phyloP scores from a whole-genome alignment of 2,329 filamentous ascomycete species.

The Neofusicoccum ribis region DNA sequence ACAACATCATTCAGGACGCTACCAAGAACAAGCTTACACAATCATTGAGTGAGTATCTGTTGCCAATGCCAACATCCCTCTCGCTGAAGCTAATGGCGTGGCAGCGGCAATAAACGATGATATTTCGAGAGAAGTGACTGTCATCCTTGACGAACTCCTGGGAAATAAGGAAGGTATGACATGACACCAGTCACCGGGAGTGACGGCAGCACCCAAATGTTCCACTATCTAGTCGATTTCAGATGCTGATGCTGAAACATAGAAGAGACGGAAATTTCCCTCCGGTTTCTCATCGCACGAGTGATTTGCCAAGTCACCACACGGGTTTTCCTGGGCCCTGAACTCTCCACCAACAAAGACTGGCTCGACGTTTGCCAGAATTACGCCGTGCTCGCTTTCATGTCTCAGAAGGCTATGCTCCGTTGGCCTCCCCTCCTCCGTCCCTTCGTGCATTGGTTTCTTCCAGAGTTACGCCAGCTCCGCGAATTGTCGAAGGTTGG shows the following conservation, averaged over 20 bases:
- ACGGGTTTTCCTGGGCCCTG: constrained; percentile 54
- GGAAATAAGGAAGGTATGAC: not conserved
- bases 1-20: constrained; percentile 7
- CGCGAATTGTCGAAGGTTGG: not conserved
- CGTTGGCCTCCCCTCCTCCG: constrained; percentile 37
- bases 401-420: constrained; percentile 32
- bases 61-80: not conserved
- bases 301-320: constrained; percentile 57
- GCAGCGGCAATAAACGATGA: not conserved
- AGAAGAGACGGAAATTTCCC: constrained; percentile 15
- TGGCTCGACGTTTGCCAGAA: constrained; percentile 7
- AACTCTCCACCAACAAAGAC: constrained; percentile 27
- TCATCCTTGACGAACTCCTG: not conserved
- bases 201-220: too few species aligned
- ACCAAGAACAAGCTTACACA: constrained; percentile 8
- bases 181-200: not conserved
- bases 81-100: not conserved
- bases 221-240: too few species aligned
- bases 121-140: not conserved
- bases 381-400: constrained; percentile 39
- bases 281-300: constrained; percentile 39
- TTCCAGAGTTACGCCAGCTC: not conserved
- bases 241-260: too few species aligned
- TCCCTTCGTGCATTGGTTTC: constrained; percentile 23
- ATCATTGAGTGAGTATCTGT: not conserved